These are phyloP conservation scores for Ceratocystis smalleyi DNA, from an alignment of 2,329 filamentous ascomycete species.

Conservation along the genomic window DNA sequence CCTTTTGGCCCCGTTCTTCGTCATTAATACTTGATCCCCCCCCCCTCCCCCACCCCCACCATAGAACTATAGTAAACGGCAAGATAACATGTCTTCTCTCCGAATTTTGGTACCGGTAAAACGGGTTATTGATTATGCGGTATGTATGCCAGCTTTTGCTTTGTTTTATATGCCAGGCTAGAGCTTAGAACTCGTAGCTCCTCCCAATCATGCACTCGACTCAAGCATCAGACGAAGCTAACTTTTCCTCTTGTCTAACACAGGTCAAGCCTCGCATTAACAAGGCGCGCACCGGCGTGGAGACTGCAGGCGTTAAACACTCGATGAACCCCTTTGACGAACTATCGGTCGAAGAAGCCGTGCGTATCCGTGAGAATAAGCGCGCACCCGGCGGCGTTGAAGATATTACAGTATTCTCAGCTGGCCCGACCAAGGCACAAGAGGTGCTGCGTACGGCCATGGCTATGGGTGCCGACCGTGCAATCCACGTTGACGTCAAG, in stretches of 20 bases:
- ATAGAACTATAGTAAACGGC: background rate
- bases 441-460: constrained; percentile 90
- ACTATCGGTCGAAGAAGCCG: constrained; percentile 89
- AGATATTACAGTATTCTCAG: constrained; percentile 80
- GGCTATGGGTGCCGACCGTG: constrained; percentile 95
- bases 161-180: background rate
- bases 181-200: background rate
- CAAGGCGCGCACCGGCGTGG: constrained; percentile 68
- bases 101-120: constrained; percentile 69
- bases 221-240: background rate
- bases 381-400: constrained; percentile 57
- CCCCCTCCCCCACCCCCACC: background rate
- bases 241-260: background rate
- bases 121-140: constrained; percentile 76
- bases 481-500: constrained; percentile 68
- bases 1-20: background rate
- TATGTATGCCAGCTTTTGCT: constrained; percentile 29
- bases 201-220: background rate
- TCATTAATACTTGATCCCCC: background rate
- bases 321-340: constrained; percentile 99
- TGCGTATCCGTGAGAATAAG: constrained; percentile 83
- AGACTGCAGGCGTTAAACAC: constrained; percentile 87
- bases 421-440: constrained; percentile 71
- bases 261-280: constrained; percentile 56
- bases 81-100: constrained; percentile 41